Base-by-base conservation (phyloP, 2,329 filamentous ascomycete species). In the Xylariaceae sp. region DNA sequence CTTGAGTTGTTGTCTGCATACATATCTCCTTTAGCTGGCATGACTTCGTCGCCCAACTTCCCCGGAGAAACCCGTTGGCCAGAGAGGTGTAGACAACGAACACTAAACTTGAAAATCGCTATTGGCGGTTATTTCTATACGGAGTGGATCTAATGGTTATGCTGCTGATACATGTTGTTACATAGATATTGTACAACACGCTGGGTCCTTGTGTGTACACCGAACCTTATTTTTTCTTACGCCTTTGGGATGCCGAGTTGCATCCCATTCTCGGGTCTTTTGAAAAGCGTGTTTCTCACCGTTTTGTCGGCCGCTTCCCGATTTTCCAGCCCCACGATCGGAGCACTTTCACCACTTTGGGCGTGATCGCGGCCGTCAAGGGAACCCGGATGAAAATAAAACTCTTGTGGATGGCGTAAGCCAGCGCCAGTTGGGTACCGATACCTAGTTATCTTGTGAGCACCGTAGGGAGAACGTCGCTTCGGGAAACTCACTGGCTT, bases 371-470 rank as follows among this genome's bases (percentile, higher is more conserved):
- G 12, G 91, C 92, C 1, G 95, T 95, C 61, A 98, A 77, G 7
- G 95, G 95, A 9, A 99, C 91, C n/a, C 95, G 86, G 63, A 98
- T 74, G 74, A 99, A 96, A 68, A 99, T 97, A 74, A 98, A 91
- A 66, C 90, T 96, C 78, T 99, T 99, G 81, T 99, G 95, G 56
- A 99, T 91, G 23, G 93, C 93, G 70, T 99, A 99, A 12, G 95
- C 95, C 47, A 99, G 82, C 16, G 91, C 92, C 26, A 99, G 79
- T 71, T 97, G 92, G 7, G 95, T 98, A 49, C 81, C 84, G 32
- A 88, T 73, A 65, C 85, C 85, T 88, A 61, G 40, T 40, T 40
- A 19, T 18, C 50, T 53, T 40, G 47, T 67, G 41, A 66, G 59
- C 49, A 56, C 32, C 14, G 40, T 14, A 57, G n/a, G 19, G 37